A percentile compares a stretch with the other conserved stretches of the same genome.
Evolutionary conservation across 495 filamentous ascomycete genomes (phyloP).

Genomic region (Tuber indicum): DNA sequence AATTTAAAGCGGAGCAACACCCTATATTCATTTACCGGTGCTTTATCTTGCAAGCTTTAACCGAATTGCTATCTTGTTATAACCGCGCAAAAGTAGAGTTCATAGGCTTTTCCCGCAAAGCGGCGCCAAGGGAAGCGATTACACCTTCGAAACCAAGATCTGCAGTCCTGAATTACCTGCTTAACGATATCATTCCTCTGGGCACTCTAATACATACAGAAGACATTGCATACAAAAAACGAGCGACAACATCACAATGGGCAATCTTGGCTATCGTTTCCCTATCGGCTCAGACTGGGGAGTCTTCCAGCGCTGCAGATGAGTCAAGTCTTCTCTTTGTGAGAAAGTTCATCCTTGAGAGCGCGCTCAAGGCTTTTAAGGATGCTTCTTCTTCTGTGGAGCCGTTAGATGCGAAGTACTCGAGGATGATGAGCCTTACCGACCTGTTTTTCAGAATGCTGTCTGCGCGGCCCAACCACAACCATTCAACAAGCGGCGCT

Average conservation of each 20-base stretch:
- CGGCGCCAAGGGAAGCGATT: slow-evolving; percentile 65
- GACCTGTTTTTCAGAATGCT: slow-evolving; percentile 93
- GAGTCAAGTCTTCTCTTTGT: slow-evolving; percentile 87
- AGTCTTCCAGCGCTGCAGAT: slow-evolving; percentile 63
- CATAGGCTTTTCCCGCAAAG: slow-evolving; percentile 93
- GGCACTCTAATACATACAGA: slow-evolving; percentile 70
- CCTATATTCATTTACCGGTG: slow-evolving; percentile 94
- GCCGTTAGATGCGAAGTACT: slow-evolving; percentile 76
- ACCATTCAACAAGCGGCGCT: slow-evolving; percentile 45
- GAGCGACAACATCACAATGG: slow-evolving; percentile 70
- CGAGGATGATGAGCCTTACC: slow-evolving; percentile 72
- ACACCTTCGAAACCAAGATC: slow-evolving; percentile 93
- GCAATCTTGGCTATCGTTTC: slow-evolving; percentile 78
- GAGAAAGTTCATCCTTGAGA: slow-evolving; percentile 88
- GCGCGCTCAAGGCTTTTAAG: slow-evolving; percentile 83
- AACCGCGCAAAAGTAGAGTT: slow-evolving; percentile 95
- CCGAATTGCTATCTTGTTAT: slow-evolving; percentile 88
- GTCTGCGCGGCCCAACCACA: slow-evolving; percentile 61
- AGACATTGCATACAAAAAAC: slow-evolving; percentile 71
- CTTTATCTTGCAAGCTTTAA: slow-evolving; percentile 87
- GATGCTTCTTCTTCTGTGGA: slow-evolving; percentile 76
- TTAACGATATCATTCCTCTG: slow-evolving; percentile 75
- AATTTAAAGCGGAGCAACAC: slow-evolving; percentile 87
- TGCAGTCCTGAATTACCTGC: slow-evolving; percentile 83
- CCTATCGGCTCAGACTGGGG: slow-evolving; percentile 78